Percentiles rank a stretch among this genome's conserved stretches.
These are phyloP conservation scores for Colletotrichum lupini DNA, from an alignment of 2,329 filamentous ascomycete species.

Conservation along the genomic window DNA sequence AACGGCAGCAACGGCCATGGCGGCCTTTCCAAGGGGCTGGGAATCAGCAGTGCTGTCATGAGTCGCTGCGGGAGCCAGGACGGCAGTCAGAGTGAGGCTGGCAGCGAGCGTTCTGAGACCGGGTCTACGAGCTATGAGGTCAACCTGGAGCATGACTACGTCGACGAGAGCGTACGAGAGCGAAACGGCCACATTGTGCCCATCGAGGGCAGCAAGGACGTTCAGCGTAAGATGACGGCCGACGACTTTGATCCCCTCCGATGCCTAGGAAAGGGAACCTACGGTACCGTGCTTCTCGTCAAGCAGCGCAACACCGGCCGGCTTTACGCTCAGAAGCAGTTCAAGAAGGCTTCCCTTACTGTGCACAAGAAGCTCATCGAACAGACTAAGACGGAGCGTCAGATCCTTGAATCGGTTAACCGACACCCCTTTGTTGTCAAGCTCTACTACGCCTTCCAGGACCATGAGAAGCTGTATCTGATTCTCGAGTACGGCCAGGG, in stretches of 20 bases:
- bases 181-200: conserved; percentile 55
- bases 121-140: conserved; percentile 84
- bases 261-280: conserved; percentile 95
- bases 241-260: conserved; percentile 91
- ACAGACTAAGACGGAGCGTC: conserved; percentile 96
- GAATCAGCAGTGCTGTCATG: conserved; percentile 66
- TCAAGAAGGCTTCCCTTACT: conserved; percentile 94
- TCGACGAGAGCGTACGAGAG: conserved; percentile 71
- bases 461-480: conserved; percentile 95
- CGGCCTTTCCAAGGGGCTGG: conserved; percentile 41
- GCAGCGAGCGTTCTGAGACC: conserved; percentile 74
- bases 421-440: conserved; percentile 98
- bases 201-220: conserved; percentile 65
- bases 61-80: conserved; percentile 66
- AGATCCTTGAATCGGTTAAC: conserved; percentile 95
- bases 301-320: conserved; percentile 89
- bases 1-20: conserved; percentile 58
- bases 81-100: conserved; percentile 62
- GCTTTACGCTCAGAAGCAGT: conserved; percentile 97
- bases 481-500: conserved; percentile 98
- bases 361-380: conserved; percentile 97
- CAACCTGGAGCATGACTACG: conserved; percentile 84
- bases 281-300: conserved; percentile 93
- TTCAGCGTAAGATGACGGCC: conserved; percentile 85
- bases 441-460: conserved; percentile 97